Percentiles rank a stretch among this genome's conserved stretches.
Conservation (phyloP, 1,139 yeast genomes). For the Saccharomyces uvarum region DNA sequence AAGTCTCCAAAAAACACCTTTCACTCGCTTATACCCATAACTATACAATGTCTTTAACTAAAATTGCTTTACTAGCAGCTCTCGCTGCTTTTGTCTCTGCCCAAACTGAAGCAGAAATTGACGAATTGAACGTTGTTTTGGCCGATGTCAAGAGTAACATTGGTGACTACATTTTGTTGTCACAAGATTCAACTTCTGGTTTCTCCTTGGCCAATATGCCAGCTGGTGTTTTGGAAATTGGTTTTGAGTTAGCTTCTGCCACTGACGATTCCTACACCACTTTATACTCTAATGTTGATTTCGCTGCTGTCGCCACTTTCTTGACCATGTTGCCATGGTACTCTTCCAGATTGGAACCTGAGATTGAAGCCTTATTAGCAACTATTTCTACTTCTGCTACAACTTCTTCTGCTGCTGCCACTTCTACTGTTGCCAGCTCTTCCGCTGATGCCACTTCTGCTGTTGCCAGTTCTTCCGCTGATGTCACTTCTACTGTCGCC, state of each 20-base stretch:
- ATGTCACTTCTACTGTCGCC: neutral
- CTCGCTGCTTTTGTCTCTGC: constrained; percentile 1
- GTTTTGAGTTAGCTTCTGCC: constrained; percentile 5
- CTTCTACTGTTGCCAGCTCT: neutral
- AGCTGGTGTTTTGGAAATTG: constrained; percentile 4
- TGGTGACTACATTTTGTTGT: constrained; percentile 4
- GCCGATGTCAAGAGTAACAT: constrained; percentile 4
- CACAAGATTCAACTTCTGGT: constrained; percentile 3
- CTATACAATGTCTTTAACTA: neutral
- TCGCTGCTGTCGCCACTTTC: constrained; percentile 27
- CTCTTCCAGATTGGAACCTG: constrained; percentile 27
- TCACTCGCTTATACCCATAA: constrained; percentile 2
- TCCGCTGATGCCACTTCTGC: constrained; percentile 2
- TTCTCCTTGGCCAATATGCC: constrained; percentile 5
- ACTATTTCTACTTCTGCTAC: neutral
- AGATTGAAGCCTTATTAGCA: neutral
- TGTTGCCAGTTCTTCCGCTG: neutral
- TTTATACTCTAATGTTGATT: constrained; percentile 24
- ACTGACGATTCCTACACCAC: constrained; percentile 24
- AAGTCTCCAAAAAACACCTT: neutral
- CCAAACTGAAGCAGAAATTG: constrained; percentile 2
- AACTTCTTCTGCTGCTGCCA: neutral
- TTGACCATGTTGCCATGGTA: constrained; percentile 38
- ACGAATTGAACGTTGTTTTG: constrained; percentile 5
- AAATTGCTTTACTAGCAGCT: constrained; percentile 2